phyloP scores from a whole-genome alignment of 2,329 filamentous ascomycete genomes.

The Periconia sp. region DNA sequence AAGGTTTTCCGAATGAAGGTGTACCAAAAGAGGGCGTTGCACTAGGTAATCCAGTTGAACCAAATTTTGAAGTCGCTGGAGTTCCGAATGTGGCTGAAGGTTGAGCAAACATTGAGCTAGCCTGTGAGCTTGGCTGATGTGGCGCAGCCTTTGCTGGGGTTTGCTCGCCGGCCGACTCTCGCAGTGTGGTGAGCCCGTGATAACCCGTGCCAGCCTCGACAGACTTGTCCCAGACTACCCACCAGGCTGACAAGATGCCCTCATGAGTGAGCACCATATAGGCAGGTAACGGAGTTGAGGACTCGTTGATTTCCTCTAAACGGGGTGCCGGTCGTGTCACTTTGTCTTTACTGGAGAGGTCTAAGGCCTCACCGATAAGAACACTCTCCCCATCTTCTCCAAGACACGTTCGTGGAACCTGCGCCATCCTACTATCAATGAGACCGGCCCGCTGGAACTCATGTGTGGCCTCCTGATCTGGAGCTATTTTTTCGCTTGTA shows the following conservation, averaged over 20 bases:
- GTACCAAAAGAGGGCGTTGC: conserved; percentile 17
- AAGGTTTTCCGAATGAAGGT: conserved; percentile 14
- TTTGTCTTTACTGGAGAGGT: conserved; percentile 82
- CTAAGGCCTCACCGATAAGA: conserved; percentile 79
- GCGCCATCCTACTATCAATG: conserved; percentile 76
- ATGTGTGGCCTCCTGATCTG: conserved; percentile 65
- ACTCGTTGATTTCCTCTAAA: conserved; percentile 79
- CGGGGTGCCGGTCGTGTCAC: conserved; percentile 78
- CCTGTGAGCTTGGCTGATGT: not conserved
- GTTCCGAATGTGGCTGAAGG: conserved; percentile 13
- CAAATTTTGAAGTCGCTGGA: conserved; percentile 29
- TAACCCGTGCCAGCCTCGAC: conserved; percentile 77
- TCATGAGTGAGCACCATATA: conserved; percentile 88
- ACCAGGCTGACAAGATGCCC: conserved; percentile 85
- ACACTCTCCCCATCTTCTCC: conserved; percentile 69
- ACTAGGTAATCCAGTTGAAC: not conserved
- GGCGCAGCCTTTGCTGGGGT: conserved; percentile 39
- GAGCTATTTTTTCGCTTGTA: conserved; percentile 71
- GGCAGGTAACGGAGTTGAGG: conserved; percentile 79
- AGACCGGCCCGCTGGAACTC: conserved; percentile 77
- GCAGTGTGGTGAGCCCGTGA: conserved; percentile 66
- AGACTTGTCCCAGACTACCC: conserved; percentile 88
- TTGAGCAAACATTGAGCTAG: too few relatives aligned
- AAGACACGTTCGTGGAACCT: conserved; percentile 54
- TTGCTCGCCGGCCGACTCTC: conserved; percentile 11